Base-by-base conservation (phyloP, 2,329 filamentous ascomycete genomes). In the Neonectria magnoliae region DNA sequence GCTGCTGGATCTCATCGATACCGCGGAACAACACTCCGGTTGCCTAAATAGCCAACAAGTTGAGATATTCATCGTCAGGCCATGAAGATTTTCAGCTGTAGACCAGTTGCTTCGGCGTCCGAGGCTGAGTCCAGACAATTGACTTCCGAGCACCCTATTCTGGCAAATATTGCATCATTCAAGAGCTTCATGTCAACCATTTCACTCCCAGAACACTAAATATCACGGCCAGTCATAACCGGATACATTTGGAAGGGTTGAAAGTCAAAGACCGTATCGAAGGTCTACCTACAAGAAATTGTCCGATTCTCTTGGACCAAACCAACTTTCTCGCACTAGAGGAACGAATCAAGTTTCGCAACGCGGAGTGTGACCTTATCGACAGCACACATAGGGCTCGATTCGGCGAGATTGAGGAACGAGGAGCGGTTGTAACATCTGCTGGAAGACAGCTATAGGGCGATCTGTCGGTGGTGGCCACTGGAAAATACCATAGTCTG, bases 391-490 rank as follows among this genome's bases (percentile, higher is more conserved):
- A 87, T 56, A 83, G 77, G 5, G 84, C 84, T 1, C 77, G 84
- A 0, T 87, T 86, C 36, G 85, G 84, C 0, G 85, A 87, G 69
- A 81, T 87, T 8, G 84, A 87, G 67, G 81, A 87, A 68, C 78
- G 85, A 2, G 85, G 85, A 0, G 82, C 81, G 4, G 84, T 84
- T 0, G 75, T 87, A 8, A 87, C 84, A 0, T 73, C 71, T 0
- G 75, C 78, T 3, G 84, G 85, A 0, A 75, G 84, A 1, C 66
- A 71, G 3, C 64, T 85, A 1, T 87, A 86, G 29, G 84, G 87
- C 64, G 63, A 73, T 53, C 71, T 84, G n/a, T 71, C 85, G 8
- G 64, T 66, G 0, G 66, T 71, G 47, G 72, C 73, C 3, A 73
- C 82, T 54, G 62, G 16, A 1, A 53, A 13, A 7, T 55, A 20